phyloP scores from a whole-genome alignment of 129 eudicot species.

The Oenanthe sinensis region DNA sequence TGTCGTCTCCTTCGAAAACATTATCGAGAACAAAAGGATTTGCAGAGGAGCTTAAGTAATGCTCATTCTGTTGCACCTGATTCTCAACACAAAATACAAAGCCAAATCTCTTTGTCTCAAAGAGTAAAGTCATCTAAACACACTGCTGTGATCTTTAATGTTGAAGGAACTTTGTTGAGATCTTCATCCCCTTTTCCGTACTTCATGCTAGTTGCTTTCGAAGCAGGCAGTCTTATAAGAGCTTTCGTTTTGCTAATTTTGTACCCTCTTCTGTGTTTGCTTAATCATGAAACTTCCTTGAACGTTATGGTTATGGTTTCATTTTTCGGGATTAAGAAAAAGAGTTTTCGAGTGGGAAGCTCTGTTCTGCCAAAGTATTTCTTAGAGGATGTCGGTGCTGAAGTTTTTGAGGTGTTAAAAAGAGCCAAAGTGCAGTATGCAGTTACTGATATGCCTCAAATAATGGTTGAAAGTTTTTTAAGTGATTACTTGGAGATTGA shows the following conservation, averaged over 20 bases:
- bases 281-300: conserved; percentile 19
- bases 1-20: conserved; percentile 27
- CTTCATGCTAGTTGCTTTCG: conserved; percentile 62
- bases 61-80: conserved; percentile 11
- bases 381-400: conserved; percentile 60
- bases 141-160: conserved; percentile 24
- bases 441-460: conserved; percentile 57
- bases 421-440: conserved; percentile 39
- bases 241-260: conserved; percentile 37
- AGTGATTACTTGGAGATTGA: conserved; percentile 61
- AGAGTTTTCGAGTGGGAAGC: conserved; percentile 37
- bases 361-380: conserved; percentile 62
- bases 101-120: conserved; percentile 1
- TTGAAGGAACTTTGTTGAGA: conserved; percentile 39
- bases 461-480: conserved; percentile 73
- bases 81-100: conserved; percentile 3
- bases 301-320: conserved; percentile 51
- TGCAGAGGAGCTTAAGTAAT: conserved; percentile 39
- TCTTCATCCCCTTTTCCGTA: conserved; percentile 45
- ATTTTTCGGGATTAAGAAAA: conserved; percentile 53
- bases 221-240: conserved; percentile 47
- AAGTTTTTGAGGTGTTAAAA: conserved; percentile 44
- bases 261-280: conserved; percentile 32
- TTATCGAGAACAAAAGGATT: conserved; percentile 23
- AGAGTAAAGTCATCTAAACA: conserved; percentile 21